phyloP scores from a whole-genome alignment of 495 filamentous ascomycete species.

The Hypoxylon subgilvum region DNA sequence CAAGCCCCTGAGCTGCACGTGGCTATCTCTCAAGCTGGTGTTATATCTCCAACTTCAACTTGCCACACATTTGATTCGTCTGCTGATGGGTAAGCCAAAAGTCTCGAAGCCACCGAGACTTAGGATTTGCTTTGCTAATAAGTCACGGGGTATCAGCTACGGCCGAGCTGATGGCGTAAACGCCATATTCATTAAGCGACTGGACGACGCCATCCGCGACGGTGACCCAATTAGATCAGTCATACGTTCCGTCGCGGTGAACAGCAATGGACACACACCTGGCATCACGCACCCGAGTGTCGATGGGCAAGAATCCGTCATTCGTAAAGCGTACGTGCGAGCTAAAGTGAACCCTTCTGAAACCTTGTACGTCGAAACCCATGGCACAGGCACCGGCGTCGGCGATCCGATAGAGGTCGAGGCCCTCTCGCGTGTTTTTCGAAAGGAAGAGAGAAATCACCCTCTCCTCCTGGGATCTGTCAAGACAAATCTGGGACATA shows the following conservation, averaged over 20 bases:
- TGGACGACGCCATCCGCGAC: conserved; percentile 51
- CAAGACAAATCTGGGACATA: conserved; percentile 58
- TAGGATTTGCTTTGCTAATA: too few species aligned
- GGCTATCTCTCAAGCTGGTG: conserved; percentile 36
- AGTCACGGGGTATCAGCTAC: too few species aligned
- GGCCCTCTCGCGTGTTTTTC: conserved; percentile 69
- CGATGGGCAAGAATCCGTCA: conserved; percentile 52
- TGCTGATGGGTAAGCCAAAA: conserved; percentile 63
- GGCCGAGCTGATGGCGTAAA: conserved; percentile 65
- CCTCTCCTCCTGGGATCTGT: conserved; percentile 55
- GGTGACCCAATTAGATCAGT: conserved; percentile 58
- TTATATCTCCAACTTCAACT: conserved; percentile 33
- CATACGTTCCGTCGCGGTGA: conserved; percentile 54
- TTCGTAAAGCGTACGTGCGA: conserved; percentile 43
- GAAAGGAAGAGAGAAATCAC: conserved; percentile 40
- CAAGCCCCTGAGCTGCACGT: conserved; percentile 72
- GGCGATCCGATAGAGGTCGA: conserved; percentile 68
- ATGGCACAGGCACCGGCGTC: conserved; percentile 57
- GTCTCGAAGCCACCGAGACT: too few species aligned
- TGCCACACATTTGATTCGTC: conserved; percentile 37
- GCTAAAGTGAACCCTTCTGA: conserved; percentile 48
- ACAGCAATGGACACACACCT: conserved; percentile 50
- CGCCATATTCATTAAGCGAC: conserved; percentile 55
- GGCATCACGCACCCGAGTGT: conserved; percentile 56
- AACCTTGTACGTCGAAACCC: conserved; percentile 49